These are phyloP conservation scores for Nemania sp. DNA, from an alignment of 2,329 filamentous ascomycete species.

Conservation along the genomic window DNA sequence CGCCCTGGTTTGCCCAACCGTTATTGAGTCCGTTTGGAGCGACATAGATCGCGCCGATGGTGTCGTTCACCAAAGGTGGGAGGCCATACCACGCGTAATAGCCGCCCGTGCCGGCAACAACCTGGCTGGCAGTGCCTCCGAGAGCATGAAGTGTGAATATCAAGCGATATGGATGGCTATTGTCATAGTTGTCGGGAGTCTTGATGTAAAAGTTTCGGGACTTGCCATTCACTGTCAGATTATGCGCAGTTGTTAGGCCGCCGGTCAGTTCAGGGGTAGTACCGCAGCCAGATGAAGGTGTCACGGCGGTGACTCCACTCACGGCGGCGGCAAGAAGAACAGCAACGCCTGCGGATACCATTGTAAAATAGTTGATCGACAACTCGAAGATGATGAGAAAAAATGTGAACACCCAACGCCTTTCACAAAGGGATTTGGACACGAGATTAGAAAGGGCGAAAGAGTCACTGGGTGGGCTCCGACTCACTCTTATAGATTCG, in stretches of 20 bases:
- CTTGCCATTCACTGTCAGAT: conserved; percentile 40
- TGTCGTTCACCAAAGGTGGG: conserved; percentile 33
- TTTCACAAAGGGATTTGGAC: too few species aligned
- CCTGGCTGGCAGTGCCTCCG: conserved; percentile 39
- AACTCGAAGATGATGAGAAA: too few species aligned
- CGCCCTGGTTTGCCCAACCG: conserved; percentile 43
- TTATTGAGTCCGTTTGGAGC: conserved; percentile 41
- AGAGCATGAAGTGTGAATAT: conserved; percentile 45
- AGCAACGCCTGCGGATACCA: too few species aligned
- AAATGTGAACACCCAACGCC: too few species aligned
- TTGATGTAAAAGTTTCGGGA: conserved; percentile 39
- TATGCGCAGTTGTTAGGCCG: conserved; percentile 19
- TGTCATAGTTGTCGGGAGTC: conserved; percentile 42
- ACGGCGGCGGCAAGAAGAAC: not conserved
- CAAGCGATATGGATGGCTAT: conserved; percentile 41
- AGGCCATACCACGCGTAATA: conserved; percentile 41
- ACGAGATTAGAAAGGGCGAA: too few species aligned
- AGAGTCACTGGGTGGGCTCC: too few species aligned
- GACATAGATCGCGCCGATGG: conserved; percentile 39
- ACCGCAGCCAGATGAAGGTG: conserved; percentile 33
- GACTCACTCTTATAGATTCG: too few species aligned
- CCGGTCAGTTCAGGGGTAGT: conserved; percentile 31
- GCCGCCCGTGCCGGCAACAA: conserved; percentile 37
- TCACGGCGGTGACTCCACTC: conserved; percentile 1
- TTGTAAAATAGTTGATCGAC: too few species aligned